These are phyloP conservation scores for Penicillium cinerascens DNA, from an alignment of 495 filamentous ascomycete genomes.

Conservation along the genomic window DNA sequence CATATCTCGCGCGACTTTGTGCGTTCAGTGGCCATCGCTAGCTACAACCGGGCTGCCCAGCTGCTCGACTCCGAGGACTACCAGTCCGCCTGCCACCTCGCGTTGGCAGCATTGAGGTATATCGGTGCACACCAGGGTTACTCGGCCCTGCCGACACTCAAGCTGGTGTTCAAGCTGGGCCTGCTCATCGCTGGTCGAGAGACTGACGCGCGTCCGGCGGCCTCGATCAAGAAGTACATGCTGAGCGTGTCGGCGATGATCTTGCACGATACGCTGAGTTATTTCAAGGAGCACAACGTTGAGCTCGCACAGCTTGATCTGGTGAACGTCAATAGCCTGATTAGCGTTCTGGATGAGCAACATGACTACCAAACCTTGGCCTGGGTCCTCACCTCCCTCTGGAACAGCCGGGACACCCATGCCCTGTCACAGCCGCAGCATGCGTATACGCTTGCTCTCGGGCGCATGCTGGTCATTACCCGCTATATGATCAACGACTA, in stretches of 20 bases:
- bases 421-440: slow-evolving; percentile 10
- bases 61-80: slow-evolving; percentile 12
- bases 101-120: too few species aligned
- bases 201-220: too few species aligned
- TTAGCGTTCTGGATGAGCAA: slow-evolving; percentile 26
- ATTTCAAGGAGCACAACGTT: neutral
- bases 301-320: slow-evolving; percentile 10
- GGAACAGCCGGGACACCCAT: slow-evolving; percentile 24
- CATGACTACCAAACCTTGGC: slow-evolving; percentile 25
- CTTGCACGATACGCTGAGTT: too few species aligned
- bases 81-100: too few species aligned
- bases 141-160: too few species aligned
- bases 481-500: slow-evolving; percentile 27
- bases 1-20: slow-evolving; percentile 23
- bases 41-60: slow-evolving; percentile 15
- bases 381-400: slow-evolving; percentile 24
- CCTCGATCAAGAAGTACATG: neutral
- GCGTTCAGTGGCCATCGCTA: slow-evolving; percentile 28
- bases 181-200: too few species aligned
- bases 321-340: slow-evolving; percentile 21
- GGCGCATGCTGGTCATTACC: slow-evolving; percentile 28
- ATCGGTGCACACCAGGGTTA: too few species aligned
- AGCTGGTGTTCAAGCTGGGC: too few species aligned
- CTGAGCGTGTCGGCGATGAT: slow-evolving; percentile 14
- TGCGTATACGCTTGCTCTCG: slow-evolving; percentile 25